Conservation (phyloP, 179 eudicot genomes). For the Nepenthes alata region DNA sequence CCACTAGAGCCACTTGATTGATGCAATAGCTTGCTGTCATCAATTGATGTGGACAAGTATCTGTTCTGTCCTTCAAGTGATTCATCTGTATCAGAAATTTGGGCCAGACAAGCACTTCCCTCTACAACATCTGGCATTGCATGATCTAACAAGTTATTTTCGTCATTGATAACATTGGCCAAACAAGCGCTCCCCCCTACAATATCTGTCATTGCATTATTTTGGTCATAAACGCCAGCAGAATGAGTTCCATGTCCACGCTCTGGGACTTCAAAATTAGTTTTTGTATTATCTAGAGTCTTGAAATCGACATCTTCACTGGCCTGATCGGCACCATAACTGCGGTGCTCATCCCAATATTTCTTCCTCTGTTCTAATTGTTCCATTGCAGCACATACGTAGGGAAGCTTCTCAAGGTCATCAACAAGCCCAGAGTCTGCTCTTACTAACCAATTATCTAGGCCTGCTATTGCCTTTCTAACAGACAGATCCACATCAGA, state of each 20-base stretch:
- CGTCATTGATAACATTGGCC: background rate
- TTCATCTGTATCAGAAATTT: slow-evolving; percentile 34
- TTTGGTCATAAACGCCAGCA: background rate
- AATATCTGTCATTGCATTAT: slow-evolving; percentile 11
- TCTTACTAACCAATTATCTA: slow-evolving; percentile 83
- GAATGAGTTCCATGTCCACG: background rate
- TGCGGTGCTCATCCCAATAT: slow-evolving; percentile 53
- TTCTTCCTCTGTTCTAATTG: slow-evolving; percentile 64
- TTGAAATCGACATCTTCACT: slow-evolving; percentile 12
- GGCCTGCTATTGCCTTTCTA: slow-evolving; percentile 60
- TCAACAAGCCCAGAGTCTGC: slow-evolving; percentile 95
- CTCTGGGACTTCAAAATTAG: background rate
- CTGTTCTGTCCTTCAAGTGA: slow-evolving; percentile 28
- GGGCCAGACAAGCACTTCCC: slow-evolving; percentile 22
- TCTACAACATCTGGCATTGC: slow-evolving; percentile 15
- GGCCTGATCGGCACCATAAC: slow-evolving; percentile 14
- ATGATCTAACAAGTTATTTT: slow-evolving; percentile 5
- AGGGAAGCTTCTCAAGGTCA: slow-evolving; percentile 88
- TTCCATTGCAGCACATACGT: slow-evolving; percentile 87
- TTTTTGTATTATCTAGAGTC: slow-evolving; percentile 4
- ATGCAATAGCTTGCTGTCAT: slow-evolving; percentile 30
- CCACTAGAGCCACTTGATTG: slow-evolving; percentile 18
- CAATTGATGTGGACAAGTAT: slow-evolving; percentile 32
- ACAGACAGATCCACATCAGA: slow-evolving; percentile 81
- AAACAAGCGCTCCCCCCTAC: slow-evolving; percentile 18